Evolutionary conservation across 768 basidiomycete species (phyloP), one percentile per base, ranked within the genome.

Genomic region (Hygrophorus russula): DNA sequence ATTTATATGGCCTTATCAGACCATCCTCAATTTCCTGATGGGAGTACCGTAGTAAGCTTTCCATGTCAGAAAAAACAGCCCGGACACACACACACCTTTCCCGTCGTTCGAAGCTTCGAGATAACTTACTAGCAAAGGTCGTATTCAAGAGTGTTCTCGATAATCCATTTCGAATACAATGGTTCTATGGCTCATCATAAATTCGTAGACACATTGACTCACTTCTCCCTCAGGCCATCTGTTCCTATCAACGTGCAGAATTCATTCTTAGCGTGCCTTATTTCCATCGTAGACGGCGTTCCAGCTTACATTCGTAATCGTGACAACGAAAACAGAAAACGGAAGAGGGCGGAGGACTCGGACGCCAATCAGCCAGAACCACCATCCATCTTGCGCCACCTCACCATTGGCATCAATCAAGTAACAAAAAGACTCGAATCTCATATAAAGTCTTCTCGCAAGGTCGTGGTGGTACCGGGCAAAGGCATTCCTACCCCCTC

Each of bases 341-440:
- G 68, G 27, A 78, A 70, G 28, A 41, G 40, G n/a, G 15, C 29
- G 12, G 56, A 49, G 11, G 44, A 50, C 14, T 8, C 43, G 12
- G 41, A 51, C 13, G 11, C 34, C 17, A 15, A 5, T 14, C 18
- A 24, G n/a, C 41, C 20, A 18, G 46, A 50, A 8, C 44, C 57
- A 8, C 77, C 77, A 2, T 31, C 50, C 3, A 56, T 80, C 27
- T 56, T 76, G 15, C 50, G 61, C 8, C 73, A 80, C 55, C 46
- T 82, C 28, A 57, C 66, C 8, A 54, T 80, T 37, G 89, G 89
- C n/a, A 80, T 91, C 47, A 92, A 91, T 53, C 66, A 76, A 52
- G 82, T 91, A 11, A 88, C 88, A 0, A 80, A 74, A 56, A 65
- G 67, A 20, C 67, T 93, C 10, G 89, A 93, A 58, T 49, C 38